Evolutionary conservation across 2,329 filamentous ascomycete genomes (phyloP).

Genomic region (Aspergillus quadrilineatus): DNA sequence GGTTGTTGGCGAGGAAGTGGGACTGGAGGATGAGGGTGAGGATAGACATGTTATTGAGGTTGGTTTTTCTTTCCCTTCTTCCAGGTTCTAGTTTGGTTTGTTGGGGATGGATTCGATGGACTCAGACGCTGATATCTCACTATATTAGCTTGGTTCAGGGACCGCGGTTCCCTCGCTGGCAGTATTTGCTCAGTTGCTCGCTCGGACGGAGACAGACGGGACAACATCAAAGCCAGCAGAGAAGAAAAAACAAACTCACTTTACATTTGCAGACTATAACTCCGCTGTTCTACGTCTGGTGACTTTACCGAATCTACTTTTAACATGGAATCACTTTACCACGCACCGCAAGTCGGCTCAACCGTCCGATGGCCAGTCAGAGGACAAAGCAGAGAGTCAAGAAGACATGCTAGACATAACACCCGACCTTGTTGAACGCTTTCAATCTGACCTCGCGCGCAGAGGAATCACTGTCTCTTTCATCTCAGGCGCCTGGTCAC

Average conservation of each 20-base stretch:
- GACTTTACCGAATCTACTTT: constrained; percentile 60
- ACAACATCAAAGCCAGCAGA: neutral
- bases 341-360: constrained; percentile 9
- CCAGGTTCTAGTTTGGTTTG: neutral
- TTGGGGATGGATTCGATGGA: neutral
- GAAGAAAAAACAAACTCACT: constrained; percentile 39
- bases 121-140: neutral
- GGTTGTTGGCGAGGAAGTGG: constrained; percentile 21
- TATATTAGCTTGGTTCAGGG: constrained; percentile 58
- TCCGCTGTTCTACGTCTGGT: constrained; percentile 59
- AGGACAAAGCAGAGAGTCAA: constrained; percentile 7
- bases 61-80: constrained; percentile 11
- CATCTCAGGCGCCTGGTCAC: constrained; percentile 61
- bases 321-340: constrained; percentile 50
- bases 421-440: constrained; percentile 46
- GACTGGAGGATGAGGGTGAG: constrained; percentile 12
- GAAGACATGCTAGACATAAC: constrained; percentile 49
- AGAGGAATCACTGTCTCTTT: constrained; percentile 53
- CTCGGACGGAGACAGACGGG: constrained; percentile 19
- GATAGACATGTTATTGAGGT: constrained; percentile 46
- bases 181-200: constrained; percentile 54
- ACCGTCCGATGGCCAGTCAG: neutral
- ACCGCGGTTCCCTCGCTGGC: constrained; percentile 59
- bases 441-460: constrained; percentile 43
- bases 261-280: constrained; percentile 64